These are phyloP conservation scores for Rhizopus arrhizus DNA, from an alignment of 371 early-diverging fungal species.

Conservation along the genomic window DNA sequence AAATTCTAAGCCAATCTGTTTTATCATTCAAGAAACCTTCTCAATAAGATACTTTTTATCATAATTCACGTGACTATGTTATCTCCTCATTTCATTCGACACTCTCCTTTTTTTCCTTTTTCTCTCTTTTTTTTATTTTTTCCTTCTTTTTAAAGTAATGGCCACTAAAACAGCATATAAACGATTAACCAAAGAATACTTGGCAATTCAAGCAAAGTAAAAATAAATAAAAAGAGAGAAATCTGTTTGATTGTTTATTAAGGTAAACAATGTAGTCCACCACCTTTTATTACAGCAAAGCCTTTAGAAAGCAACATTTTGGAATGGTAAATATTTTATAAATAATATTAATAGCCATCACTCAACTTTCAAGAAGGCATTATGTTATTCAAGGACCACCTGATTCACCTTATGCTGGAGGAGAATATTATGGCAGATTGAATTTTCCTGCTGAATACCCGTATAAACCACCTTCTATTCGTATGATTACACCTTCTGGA, in stretches of 20 bases:
- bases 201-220: constrained; percentile 69
- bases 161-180: constrained; percentile 86
- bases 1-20: no score
- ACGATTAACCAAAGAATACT: constrained; percentile 91
- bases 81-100: no score
- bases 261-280: constrained; percentile 46
- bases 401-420: constrained; percentile 89
- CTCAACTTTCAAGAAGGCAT: constrained; percentile 65
- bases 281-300: constrained; percentile 80
- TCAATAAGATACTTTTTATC: no score
- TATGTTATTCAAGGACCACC: constrained; percentile 94
- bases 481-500: constrained; percentile 91
- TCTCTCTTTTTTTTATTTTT: constrained; percentile 8
- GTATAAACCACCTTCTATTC: constrained; percentile 93
- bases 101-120: not conserved
- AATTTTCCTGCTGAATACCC: constrained; percentile 96
- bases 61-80: no score
- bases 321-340: constrained; percentile 75
- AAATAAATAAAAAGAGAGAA: not conserved
- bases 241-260: not conserved
- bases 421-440: constrained; percentile 94
- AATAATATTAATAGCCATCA: not conserved
- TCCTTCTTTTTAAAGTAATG: constrained; percentile 54
- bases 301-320: constrained; percentile 93
- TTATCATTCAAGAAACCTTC: no score